Base-by-base conservation (phyloP, 2,329 filamentous ascomycete species). In the Lachnellula hyalina region DNA sequence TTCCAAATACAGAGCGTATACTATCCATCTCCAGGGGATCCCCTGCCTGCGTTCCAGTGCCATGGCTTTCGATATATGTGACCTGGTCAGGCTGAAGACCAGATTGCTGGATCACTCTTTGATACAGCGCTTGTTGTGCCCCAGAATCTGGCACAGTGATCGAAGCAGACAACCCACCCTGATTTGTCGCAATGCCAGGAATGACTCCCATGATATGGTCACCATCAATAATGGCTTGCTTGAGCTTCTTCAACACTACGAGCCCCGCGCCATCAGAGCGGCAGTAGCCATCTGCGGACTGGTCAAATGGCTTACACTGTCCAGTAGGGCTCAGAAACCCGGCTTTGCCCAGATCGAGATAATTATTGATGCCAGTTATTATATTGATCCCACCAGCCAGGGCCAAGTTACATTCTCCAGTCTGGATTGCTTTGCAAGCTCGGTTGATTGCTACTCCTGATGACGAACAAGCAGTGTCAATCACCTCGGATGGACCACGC, bases 401-500 rank as follows among this genome's bases (percentile, higher is more conserved):
- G n/a, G 78, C 60, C 35, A 51, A 49, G 7, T 49, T 32, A 0
- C 65, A 71, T 42, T 75, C 72, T 5, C 72, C 71, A 0, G 68
- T 69, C 4, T 73, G 69, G 1, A 83, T 67, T 28, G 73, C 76
- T 50, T 79, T 75, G n/a, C 74, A 74, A 2, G 77, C 80, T 40
- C 78, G 68, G 60, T 83, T 77, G 3, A 83, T 70, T 0, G 77
- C 75, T 3, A 81, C 75, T n/a, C 83, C 69, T 47, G 77, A 79
- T 4, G 76, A 77, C 38, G 78, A 81, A 65, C 81, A 84, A 32
- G 78, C 81, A 0, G 81, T 83, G 50, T 83, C 79, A 15, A 83
- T 67, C 0, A 81, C 87, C 66, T 83, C 85, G 25, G 83, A 87
- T 0, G 87, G 87, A 0, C 88, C 88, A 11, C 41, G 35, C 50